phyloP scores from a whole-genome alignment of 495 filamentous ascomycete genomes.

The Peziza echinospora region DNA sequence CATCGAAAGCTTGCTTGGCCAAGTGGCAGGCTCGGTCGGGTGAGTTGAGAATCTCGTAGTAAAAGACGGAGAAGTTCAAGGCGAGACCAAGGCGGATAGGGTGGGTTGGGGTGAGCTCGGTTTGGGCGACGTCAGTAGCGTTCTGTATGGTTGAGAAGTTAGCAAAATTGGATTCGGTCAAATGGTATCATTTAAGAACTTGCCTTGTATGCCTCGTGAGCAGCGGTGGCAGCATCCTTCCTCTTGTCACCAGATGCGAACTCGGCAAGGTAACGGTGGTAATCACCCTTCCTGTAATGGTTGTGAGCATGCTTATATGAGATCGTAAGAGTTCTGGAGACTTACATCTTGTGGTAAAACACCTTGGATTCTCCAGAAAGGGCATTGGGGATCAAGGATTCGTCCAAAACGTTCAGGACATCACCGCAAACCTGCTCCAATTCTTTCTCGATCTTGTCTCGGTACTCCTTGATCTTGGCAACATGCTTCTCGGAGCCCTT shows the following conservation, averaged over 20 bases:
- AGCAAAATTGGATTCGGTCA: conserved; percentile 7
- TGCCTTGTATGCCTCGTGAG: conserved; percentile 98
- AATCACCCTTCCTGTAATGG: conserved; percentile 84
- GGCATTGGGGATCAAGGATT: conserved; percentile 90
- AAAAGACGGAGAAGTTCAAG: conserved; percentile 99
- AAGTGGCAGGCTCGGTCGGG: conserved; percentile 97
- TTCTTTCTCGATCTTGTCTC: conserved; percentile 95
- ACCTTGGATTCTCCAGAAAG: conserved; percentile 98
- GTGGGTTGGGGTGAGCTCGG: conserved; percentile 92
- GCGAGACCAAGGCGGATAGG: conserved; percentile 96
- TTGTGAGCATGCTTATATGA: conserved; percentile 4
- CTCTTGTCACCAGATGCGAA: conserved; percentile 98
- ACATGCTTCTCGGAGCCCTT: conserved; percentile 98
- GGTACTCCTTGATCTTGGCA: conserved; percentile 86
- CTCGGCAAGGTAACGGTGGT: conserved; percentile 98
- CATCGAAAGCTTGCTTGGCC: conserved; percentile 97
- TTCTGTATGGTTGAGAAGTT: conserved; percentile 40
- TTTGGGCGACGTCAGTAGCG: conserved; percentile 95
- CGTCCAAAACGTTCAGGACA: conserved; percentile 87
- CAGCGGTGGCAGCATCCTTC: conserved; percentile 85
- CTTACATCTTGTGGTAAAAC: conserved; percentile 99
- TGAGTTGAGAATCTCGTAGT: conserved; percentile 99
- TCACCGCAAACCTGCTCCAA: conserved; percentile 97
- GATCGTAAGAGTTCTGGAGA: conserved; percentile 13
- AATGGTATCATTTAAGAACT: conserved; percentile 3